Base-by-base conservation (phyloP, 176 grass and related monocot species). In the Juncus inflexus region DNA sequence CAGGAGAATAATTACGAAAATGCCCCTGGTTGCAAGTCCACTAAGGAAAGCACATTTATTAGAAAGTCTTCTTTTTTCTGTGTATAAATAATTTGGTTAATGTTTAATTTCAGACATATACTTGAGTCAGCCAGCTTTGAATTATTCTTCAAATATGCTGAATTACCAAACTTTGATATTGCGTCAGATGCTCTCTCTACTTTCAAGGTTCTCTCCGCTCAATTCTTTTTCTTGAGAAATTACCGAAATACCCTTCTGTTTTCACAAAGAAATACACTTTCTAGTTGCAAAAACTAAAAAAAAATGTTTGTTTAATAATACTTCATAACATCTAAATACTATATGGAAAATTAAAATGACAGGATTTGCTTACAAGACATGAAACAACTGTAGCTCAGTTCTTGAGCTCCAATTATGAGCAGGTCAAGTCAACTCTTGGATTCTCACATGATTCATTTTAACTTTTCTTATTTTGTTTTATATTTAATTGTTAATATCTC, bases 101-200 rank as follows among this genome's bases (percentile, higher is more conserved):
- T 9, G 6, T 9, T 47, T 6, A 47, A 47, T 99, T 99, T 99
- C 95, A 99, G 95, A 99, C 91, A 91, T 77, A 86, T 99, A 76
- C 62, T 99, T 65, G 88, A 84, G 75, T 99, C 94, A 77, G 83
- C 67, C 77, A 99, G 89, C 85, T 99, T 99, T 13, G 95, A 94
- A 42, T 84, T 99, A 52, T 92, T 99, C 80, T 99, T 99, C 81
- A 85, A 92, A 73, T 90, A 99, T 69, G 95, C 89, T 55, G 95
- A 99, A 79, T 74, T 99, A 64, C 86, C 95, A 72, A 99, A 89
- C 78, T 99, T 99, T 63, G 95, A 99, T 83, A 99, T 99, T 82
- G 95, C 95, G 79, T 99, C 95, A 54, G 95, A 99, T 87, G 89
- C 95, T 83, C 80, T 99, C 63, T 78, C 86, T 66, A 99, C 95